Evolutionary conservation across 202 grass and related monocot genomes (phyloP).

Genomic region (Digitaria exilis): DNA sequence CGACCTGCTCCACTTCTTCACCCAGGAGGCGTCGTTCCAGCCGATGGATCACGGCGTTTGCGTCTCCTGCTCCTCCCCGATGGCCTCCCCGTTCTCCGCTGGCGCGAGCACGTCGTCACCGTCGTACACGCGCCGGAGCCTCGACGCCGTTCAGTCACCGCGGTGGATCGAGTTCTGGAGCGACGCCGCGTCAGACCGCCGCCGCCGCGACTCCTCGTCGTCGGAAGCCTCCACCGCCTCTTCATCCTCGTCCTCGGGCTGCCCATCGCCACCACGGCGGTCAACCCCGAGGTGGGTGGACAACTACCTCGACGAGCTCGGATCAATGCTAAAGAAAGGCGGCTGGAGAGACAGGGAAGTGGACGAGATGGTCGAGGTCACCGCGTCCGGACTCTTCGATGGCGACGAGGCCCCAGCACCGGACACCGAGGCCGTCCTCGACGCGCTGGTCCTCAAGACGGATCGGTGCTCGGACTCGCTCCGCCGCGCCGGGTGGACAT

Average conservation of each 20-base stretch:
- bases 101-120: constrained; percentile 10
- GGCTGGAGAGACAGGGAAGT: constrained; percentile 95
- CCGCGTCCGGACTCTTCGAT: constrained; percentile 71
- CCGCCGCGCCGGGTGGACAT: constrained; percentile 80
- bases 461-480: constrained; percentile 89
- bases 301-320: constrained; percentile 77
- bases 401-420: constrained; percentile 44
- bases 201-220: constrained; percentile 86
- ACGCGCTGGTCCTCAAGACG: constrained; percentile 73
- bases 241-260: constrained; percentile 36
- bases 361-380: constrained; percentile 75
- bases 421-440: constrained; percentile 62
- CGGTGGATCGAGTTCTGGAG: constrained; percentile 99
- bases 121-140: constrained; percentile 67
- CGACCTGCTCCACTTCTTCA: constrained; percentile 89
- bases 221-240: constrained; percentile 78
- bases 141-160: constrained; percentile 70
- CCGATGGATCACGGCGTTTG: not conserved
- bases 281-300: constrained; percentile 75
- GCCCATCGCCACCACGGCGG: constrained; percentile 36
- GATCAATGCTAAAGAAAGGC: constrained; percentile 68
- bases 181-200: constrained; percentile 83
- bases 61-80: constrained; percentile 12
- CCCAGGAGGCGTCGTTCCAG: constrained; percentile 55
- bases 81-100: constrained; percentile 11